phyloP scores from a whole-genome alignment of 768 basidiomycete genomes.

The Trametes villosa region DNA sequence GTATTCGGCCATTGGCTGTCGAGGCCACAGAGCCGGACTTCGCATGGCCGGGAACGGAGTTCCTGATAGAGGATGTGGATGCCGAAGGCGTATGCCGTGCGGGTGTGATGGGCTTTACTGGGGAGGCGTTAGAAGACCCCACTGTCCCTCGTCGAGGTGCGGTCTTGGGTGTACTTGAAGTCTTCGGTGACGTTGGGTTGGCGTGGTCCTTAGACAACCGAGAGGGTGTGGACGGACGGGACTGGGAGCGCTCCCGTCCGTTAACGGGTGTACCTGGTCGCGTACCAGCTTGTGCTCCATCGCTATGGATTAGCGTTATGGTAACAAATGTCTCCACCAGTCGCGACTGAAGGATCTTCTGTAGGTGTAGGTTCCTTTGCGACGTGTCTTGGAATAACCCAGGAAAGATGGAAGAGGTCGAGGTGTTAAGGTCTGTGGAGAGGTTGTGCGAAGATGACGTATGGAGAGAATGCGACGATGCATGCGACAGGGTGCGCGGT shows the following conservation, averaged over 20 bases:
- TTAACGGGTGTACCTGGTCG: neutral
- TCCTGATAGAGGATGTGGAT: slow-evolving; percentile 1
- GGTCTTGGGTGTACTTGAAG: slow-evolving; percentile 23
- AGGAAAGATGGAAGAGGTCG: slow-evolving; percentile 31
- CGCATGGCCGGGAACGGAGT: neutral
- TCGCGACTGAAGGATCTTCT: slow-evolving; percentile 72
- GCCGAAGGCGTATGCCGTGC: slow-evolving; percentile 15
- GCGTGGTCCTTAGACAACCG: slow-evolving; percentile 14
- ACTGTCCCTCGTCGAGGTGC: slow-evolving; percentile 26
- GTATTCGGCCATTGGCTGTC: neutral
- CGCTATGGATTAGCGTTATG: slow-evolving; percentile 45
- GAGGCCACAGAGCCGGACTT: slow-evolving; percentile 23
- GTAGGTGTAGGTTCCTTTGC: slow-evolving; percentile 70
- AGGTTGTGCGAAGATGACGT: neutral
- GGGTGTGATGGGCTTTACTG: slow-evolving; percentile 13
- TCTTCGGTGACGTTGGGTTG: neutral
- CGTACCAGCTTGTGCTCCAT: slow-evolving; percentile 8
- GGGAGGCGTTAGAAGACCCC: neutral
- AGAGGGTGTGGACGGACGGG: slow-evolving; percentile 13
- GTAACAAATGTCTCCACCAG: slow-evolving; percentile 80
- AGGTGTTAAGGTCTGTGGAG: slow-evolving; percentile 7
- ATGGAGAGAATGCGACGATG: slow-evolving; percentile 46
- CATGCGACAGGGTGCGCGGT: slow-evolving; percentile 55
- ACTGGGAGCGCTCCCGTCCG: neutral
- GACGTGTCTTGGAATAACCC: slow-evolving; percentile 60